phyloP scores from a whole-genome alignment of 2,329 filamentous ascomycete genomes.

The Periconia macrospinosa region DNA sequence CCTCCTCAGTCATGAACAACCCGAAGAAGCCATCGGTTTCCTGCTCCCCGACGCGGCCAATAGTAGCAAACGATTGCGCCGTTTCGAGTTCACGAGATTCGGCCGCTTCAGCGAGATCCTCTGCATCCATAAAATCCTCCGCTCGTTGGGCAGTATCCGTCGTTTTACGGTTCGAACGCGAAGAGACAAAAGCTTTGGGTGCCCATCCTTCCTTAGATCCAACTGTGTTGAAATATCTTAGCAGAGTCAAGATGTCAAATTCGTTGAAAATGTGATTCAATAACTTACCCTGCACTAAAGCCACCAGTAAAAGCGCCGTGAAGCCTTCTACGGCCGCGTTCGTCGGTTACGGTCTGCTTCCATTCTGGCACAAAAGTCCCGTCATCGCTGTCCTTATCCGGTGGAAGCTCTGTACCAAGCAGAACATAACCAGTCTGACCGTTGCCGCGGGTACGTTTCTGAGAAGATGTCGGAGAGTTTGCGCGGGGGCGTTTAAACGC shows the following conservation, averaged over 20 bases:
- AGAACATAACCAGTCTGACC: constrained; percentile 40
- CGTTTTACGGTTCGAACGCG: constrained; percentile 75
- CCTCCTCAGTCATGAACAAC: constrained; percentile 70
- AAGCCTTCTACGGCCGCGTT: constrained; percentile 83
- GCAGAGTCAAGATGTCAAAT: constrained; percentile 40
- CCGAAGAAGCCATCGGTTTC: constrained; percentile 65
- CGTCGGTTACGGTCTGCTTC: constrained; percentile 97
- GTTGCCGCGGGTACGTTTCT: constrained; percentile 78
- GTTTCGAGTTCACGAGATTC: constrained; percentile 77
- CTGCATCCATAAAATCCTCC: constrained; percentile 98
- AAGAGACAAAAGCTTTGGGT: constrained; percentile 88
- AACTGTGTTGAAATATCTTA: constrained; percentile 94
- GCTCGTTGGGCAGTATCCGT: constrained; percentile 68
- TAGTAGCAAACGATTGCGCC: constrained; percentile 70
- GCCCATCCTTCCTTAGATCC: constrained; percentile 98
- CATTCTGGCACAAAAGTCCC: constrained; percentile 92
- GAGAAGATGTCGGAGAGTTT: constrained; percentile 40
- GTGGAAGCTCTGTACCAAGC: constrained; percentile 77
- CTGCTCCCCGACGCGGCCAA: constrained; percentile 66
- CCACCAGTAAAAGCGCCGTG: constrained; percentile 97
- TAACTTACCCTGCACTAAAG: constrained; percentile 85
- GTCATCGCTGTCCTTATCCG: constrained; percentile 77
- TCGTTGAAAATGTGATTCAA: constrained; percentile 16
- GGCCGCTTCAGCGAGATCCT: constrained; percentile 85
- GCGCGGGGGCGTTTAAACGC: constrained; percentile 38